Conservation (phyloP, 139 green algal species). For the Chlamydomonas schloesseri region DNA sequence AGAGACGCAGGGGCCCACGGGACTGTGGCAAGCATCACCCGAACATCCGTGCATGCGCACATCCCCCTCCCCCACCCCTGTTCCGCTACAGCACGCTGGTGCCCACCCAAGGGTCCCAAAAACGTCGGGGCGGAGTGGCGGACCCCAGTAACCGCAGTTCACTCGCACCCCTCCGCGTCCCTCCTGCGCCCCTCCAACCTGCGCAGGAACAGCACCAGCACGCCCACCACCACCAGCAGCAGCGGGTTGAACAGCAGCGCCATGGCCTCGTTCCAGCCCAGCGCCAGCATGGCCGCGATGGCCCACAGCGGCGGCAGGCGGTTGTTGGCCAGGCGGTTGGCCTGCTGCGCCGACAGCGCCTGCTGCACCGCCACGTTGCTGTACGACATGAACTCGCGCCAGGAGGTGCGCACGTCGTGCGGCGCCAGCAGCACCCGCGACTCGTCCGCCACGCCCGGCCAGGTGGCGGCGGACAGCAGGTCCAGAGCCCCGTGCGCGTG, state of each 20-base stretch:
- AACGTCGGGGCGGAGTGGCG: no score
- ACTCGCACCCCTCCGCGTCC: no score
- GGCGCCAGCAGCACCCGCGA: conserved; percentile 45
- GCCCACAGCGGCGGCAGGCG: conserved; percentile 88
- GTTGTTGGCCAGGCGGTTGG: conserved; percentile 80
- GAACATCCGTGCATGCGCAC: no score
- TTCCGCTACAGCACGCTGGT: no score
- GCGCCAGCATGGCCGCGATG: conserved; percentile 86
- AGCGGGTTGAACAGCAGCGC: conserved; percentile 85
- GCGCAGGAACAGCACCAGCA: conserved; percentile 65
- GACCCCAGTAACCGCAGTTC: no score
- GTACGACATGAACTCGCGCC: conserved; percentile 80
- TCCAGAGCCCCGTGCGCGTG: neutral
- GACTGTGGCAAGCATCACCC: no score
- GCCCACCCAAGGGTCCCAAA: no score
- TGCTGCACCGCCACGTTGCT: conserved; percentile 80
- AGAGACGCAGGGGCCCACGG: no score
- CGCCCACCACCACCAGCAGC: conserved; percentile 66
- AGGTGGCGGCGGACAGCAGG: conserved; percentile 50
- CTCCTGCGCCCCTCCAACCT: conserved; percentile 12
- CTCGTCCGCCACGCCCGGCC: conserved; percentile 32
- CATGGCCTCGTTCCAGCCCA: conserved; percentile 95
- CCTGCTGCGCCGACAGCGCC: conserved; percentile 80
- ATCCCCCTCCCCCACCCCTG: no score
- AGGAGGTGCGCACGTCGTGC: conserved; percentile 66